These are phyloP conservation scores for Sanghuangporus weigelae DNA, from an alignment of 1,284 basidiomycete genomes.

Conservation along the genomic window DNA sequence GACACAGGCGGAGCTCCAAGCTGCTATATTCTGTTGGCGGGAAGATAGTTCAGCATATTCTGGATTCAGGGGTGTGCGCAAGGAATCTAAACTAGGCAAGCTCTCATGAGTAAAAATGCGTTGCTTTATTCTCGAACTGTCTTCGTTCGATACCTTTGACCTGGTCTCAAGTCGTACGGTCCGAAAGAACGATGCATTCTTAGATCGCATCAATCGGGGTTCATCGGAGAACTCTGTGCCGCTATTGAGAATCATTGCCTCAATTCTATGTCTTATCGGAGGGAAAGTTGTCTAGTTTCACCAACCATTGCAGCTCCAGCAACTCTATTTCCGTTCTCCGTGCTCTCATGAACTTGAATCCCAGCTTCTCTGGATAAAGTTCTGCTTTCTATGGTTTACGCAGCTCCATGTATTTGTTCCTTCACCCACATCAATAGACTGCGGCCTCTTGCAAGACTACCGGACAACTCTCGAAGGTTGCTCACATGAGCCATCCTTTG, in stretches of 20 bases:
- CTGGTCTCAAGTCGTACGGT: too few species aligned
- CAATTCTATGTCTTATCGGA: not conserved
- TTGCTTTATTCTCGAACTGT: not conserved
- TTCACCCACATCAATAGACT: not conserved
- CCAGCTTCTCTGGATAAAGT: not conserved
- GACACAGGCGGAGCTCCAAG: too few species aligned
- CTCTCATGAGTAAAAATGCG: not conserved
- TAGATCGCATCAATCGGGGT: not conserved
- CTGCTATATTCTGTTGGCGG: too few species aligned
- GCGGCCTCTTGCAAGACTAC: not conserved
- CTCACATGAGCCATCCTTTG: not conserved
- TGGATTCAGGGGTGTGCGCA: not conserved
- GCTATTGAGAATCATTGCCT: not conserved
- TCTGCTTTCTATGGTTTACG: not conserved
- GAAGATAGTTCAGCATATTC: not conserved
- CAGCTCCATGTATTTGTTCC: not conserved
- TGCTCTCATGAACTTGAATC: not conserved
- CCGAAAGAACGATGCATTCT: not conserved
- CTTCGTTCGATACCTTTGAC: not conserved
- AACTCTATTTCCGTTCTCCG: not conserved
- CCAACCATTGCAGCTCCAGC: not conserved
- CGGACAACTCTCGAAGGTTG: not conserved
- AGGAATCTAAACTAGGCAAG: not conserved
- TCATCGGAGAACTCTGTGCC: not conserved
- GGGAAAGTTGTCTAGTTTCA: not conserved